Evolutionary conservation across 768 basidiomycete genomes (phyloP), one percentile per base, ranked within the genome.

Genomic region (Serendipita indica): DNA sequence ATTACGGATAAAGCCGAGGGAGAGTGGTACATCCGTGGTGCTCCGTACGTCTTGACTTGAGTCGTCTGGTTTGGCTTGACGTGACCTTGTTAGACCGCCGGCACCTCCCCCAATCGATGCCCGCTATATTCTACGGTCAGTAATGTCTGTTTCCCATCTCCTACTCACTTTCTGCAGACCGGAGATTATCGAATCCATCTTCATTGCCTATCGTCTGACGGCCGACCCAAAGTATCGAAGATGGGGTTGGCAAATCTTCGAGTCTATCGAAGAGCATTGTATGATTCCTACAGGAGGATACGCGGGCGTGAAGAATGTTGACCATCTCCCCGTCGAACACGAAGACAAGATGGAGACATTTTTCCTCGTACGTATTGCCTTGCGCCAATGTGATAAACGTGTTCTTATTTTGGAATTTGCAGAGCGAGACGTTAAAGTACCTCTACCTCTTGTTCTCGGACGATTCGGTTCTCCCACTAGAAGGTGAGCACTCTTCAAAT

Each of bases 301-400:
- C 65, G 86, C 87, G 16, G 80, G 80, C 34, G 76, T 97, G 45
- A 69, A 83, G 60, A 89, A 96, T 66, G 93, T 97, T 7, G 89
- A 94, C 68, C 76, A 80, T 61, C 72, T 83, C 7, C 83, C 84
- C 0, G 79, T 74, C 1, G 72, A 73, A 66, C 73, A 78, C 60
- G 84, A 89, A 62, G 90, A 97, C 70, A 84, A 86, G 69, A 94
- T 96, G 92, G 92, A 97, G 72, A 92, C 92, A 13, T 96, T 93
- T 73, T 79, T 92, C 70, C 75, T 94, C 75, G 87, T 87, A 60
- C 37, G 82, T 70, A 30, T n/a, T 10, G 22, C 10, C 13, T 25
- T 7, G 33, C 52, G 43, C 28, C 1, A 94, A 77, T 69, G 80
- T 92, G n/a, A 73, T 92, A 2, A 94, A 92, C 2, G 90, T 89